These are phyloP conservation scores for Cajanus cajan DNA, from an alignment of 306 rosid genomes.

Conservation along the genomic window DNA sequence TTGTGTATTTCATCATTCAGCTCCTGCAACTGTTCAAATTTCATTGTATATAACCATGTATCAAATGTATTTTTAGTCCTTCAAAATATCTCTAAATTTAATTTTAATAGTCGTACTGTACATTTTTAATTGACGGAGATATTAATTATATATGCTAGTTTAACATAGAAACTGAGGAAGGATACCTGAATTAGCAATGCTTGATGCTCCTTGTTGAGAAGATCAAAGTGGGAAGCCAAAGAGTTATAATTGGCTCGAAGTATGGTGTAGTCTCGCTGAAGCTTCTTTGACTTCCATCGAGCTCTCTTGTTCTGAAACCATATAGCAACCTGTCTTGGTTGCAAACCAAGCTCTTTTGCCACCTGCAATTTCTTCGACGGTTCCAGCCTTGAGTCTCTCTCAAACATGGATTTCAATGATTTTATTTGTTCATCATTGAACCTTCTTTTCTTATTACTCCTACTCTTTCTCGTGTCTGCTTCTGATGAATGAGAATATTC, in stretches of 20 bases:
- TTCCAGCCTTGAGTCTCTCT: conserved; percentile 79
- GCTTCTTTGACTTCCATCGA: conserved; percentile 88
- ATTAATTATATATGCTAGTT: too few relatives aligned
- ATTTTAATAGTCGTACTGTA: too few relatives aligned
- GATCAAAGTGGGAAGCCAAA: conserved; percentile 61
- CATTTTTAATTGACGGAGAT: too few relatives aligned
- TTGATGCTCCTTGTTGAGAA: conserved; percentile 77
- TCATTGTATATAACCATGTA: neutral
- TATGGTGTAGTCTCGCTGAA: conserved; percentile 55
- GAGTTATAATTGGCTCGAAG: conserved; percentile 53
- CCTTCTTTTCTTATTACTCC: conserved; percentile 61
- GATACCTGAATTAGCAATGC: conserved; percentile 64
- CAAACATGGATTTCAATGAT: conserved; percentile 69
- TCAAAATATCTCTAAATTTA: too few relatives aligned
- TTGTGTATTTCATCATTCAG: conserved; percentile 51
- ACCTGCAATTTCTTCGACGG: conserved; percentile 69
- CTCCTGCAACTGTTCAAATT: conserved; percentile 65
- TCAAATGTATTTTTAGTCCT: neutral
- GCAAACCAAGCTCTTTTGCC: conserved; percentile 82
- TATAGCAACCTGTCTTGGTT: conserved; percentile 90
- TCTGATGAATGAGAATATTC: conserved; percentile 43
- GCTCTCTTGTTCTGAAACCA: conserved; percentile 98
- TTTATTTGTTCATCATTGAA: conserved; percentile 83
- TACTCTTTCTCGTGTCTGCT: conserved; percentile 44
- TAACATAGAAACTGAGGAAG: neutral